Percentiles rank a stretch among this genome's conserved stretches.
These are phyloP conservation scores for Mitragyna speciosa DNA, from an alignment of 257 asterid species.

Conservation along the genomic window DNA sequence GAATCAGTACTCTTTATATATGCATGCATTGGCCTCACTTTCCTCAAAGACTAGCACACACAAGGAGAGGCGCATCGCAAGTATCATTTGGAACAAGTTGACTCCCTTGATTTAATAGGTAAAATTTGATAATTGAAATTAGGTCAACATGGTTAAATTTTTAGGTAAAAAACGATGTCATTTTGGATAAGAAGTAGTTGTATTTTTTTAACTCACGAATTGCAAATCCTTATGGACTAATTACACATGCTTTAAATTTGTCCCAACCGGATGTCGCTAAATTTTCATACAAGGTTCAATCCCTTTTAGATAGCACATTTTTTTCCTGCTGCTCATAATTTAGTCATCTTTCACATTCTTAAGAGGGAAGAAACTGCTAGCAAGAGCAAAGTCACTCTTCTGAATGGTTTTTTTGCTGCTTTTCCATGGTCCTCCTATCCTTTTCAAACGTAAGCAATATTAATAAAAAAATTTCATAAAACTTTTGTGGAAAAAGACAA, in stretches of 20 bases:
- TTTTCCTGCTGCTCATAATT: background rate
- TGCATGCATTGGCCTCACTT: background rate
- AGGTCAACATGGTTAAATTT: no score
- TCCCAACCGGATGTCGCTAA: no score
- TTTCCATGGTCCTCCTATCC: background rate
- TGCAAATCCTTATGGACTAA: no score
- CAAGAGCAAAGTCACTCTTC: background rate
- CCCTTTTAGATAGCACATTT: background rate
- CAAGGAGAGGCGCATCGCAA: no score
- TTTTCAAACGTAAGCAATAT: background rate
- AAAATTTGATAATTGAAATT: no score
- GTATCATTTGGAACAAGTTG: no score
- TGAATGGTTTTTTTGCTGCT: background rate
- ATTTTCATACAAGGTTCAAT: background rate
- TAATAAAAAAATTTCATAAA: background rate
- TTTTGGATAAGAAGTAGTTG: no score
- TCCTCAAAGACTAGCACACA: background rate
- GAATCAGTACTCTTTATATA: background rate
- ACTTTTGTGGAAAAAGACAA: background rate
- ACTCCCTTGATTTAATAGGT: no score
- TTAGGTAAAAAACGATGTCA: no score
- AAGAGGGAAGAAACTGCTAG: slow-evolving; percentile 17
- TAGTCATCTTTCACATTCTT: slow-evolving; percentile 1
- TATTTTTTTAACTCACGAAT: background rate
- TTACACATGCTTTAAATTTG: no score